A percentile compares a stretch with the other conserved stretches of the same genome.
Evolutionary conservation across 176 grass and related monocot species (phyloP).

Genomic region (Cocos nucifera): DNA sequence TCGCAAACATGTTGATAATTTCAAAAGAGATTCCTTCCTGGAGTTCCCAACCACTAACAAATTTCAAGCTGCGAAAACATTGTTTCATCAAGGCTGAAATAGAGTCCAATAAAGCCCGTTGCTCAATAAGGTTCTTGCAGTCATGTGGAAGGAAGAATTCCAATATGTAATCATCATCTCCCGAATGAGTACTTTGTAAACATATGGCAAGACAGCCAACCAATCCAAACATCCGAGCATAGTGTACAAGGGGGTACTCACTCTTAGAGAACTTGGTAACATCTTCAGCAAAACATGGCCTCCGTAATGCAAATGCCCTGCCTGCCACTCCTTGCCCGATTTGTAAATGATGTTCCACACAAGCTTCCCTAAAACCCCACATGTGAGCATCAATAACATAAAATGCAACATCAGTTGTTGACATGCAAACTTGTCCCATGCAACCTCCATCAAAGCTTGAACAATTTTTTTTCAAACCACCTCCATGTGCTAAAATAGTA

Average conservation of each 20-base stretch:
- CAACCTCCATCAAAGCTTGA: conserved; percentile 28
- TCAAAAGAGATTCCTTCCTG: conserved; percentile 17
- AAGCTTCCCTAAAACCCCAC: conserved; percentile 28
- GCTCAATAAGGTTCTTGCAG: conserved; percentile 5
- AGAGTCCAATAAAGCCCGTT: conserved; percentile 5
- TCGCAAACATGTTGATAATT: conserved; percentile 1
- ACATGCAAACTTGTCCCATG: conserved; percentile 20
- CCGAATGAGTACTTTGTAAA: conserved; percentile 12
- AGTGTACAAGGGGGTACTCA: conserved; percentile 27
- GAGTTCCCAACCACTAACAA: neutral
- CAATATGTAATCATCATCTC: conserved; percentile 24
- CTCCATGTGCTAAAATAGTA: conserved; percentile 6
- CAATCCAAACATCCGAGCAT: conserved; percentile 24
- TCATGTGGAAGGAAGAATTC: conserved; percentile 21
- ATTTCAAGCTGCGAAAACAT: conserved; percentile 9
- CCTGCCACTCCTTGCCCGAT: conserved; percentile 22
- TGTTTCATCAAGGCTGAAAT: conserved; percentile 15
- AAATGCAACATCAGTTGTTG: conserved; percentile 23
- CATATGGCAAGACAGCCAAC: conserved; percentile 14
- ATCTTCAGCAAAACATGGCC: conserved; percentile 12
- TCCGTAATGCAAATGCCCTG: conserved; percentile 17
- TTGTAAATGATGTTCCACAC: conserved; percentile 23
- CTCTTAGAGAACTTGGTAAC: conserved; percentile 19
- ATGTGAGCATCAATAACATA: conserved; percentile 23
- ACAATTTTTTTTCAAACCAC: conserved; percentile 15